Evolutionary conservation across 345 rosid species (phyloP).

Genomic region (Psidium guajava): DNA sequence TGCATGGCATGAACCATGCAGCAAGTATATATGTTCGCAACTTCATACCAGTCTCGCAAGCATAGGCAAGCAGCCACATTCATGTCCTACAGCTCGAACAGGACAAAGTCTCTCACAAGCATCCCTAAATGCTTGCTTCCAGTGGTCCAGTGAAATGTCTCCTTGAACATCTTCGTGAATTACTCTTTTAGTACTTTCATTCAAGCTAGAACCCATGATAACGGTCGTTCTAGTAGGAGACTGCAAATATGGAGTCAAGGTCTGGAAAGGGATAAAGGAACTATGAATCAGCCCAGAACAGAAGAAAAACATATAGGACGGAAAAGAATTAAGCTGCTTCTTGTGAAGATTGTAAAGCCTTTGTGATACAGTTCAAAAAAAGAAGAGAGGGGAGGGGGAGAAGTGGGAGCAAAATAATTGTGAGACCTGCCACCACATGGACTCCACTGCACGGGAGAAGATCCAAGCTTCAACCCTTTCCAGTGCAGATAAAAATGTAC

Average conservation of each 20-base stretch:
- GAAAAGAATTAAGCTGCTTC: neutral
- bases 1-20: neutral
- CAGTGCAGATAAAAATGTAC: slow-evolving; percentile 43
- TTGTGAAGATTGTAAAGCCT: neutral
- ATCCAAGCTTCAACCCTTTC: slow-evolving; percentile 93
- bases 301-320: neutral
- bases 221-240: slow-evolving; percentile 27
- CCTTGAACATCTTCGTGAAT: slow-evolving; percentile 36
- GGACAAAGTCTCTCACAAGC: slow-evolving; percentile 95
- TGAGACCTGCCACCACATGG: slow-evolving; percentile 96
- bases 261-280: slow-evolving; percentile 31
- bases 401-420: neutral
- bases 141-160: slow-evolving; percentile 60
- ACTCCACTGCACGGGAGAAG: slow-evolving; percentile 74
- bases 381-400: neutral
- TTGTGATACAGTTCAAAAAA: neutral
- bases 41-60: slow-evolving; percentile 62
- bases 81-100: slow-evolving; percentile 79
- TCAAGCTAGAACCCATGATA: slow-evolving; percentile 25
- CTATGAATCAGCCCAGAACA: slow-evolving; percentile 4
- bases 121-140: slow-evolving; percentile 89
- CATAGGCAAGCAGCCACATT: slow-evolving; percentile 77
- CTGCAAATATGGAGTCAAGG: slow-evolving; percentile 94
- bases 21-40: neutral
- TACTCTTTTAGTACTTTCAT: slow-evolving; percentile 27